These are phyloP conservation scores for Cladosporium oxysporum DNA, from an alignment of 2,329 filamentous ascomycete genomes.

Conservation along the genomic window DNA sequence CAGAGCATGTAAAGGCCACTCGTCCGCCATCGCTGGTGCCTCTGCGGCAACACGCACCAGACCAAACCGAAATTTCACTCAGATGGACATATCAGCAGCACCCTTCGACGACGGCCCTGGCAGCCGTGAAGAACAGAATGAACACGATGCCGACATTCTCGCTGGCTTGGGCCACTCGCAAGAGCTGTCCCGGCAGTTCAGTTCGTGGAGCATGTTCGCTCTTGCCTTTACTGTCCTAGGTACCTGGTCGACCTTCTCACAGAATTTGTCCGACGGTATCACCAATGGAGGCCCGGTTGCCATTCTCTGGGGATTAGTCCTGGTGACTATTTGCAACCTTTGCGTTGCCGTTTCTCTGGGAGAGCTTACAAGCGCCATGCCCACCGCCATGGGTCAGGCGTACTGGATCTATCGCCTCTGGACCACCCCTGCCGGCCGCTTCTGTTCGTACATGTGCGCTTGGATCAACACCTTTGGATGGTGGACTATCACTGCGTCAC, in stretches of 20 bases:
- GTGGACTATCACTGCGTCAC: slow-evolving; percentile 59
- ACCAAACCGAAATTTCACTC: slow-evolving; percentile 14
- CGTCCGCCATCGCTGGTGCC: slow-evolving; percentile 2
- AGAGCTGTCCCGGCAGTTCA: slow-evolving; percentile 52
- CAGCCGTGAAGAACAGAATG: slow-evolving; percentile 7
- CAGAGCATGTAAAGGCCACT: slow-evolving; percentile 12
- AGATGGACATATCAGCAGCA: slow-evolving; percentile 15
- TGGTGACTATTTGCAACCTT: slow-evolving; percentile 53
- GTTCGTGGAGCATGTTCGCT: slow-evolving; percentile 58
- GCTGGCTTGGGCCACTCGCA: slow-evolving; percentile 47
- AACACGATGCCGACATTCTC: slow-evolving; percentile 44
- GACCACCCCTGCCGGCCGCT: slow-evolving; percentile 46
- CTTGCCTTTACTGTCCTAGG: slow-evolving; percentile 60
- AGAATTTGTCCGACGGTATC: slow-evolving; percentile 54
- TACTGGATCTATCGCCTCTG: slow-evolving; percentile 57
- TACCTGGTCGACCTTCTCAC: slow-evolving; percentile 60
- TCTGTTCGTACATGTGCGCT: slow-evolving; percentile 58
- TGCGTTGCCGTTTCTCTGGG: slow-evolving; percentile 59
- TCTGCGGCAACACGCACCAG: not conserved
- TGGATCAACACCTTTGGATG: slow-evolving; percentile 64
- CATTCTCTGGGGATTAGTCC: slow-evolving; percentile 57
- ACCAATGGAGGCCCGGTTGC: slow-evolving; percentile 57
- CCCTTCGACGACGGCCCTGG: not conserved
- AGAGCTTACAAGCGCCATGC: slow-evolving; percentile 60
- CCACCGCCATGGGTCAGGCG: slow-evolving; percentile 61